A percentile compares a stretch with the other conserved stretches of the same genome.
These are phyloP conservation scores for Cardamine chenopodiifolia DNA, from an alignment of 345 rosid genomes.

Conservation along the genomic window DNA sequence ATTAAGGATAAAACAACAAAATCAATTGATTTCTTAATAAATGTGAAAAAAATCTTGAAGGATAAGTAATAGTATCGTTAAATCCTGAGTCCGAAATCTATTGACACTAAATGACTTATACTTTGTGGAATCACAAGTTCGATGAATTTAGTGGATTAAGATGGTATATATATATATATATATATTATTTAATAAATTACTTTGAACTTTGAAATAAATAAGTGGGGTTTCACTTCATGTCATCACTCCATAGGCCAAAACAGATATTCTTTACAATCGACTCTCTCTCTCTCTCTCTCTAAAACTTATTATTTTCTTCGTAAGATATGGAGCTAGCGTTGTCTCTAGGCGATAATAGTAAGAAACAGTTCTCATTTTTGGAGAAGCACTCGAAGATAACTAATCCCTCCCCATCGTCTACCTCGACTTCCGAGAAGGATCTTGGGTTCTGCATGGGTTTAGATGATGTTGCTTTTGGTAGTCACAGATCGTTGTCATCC, in stretches of 20 bases:
- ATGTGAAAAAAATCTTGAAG: too few species aligned
- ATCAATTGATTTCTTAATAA: too few species aligned
- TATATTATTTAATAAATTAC: background rate
- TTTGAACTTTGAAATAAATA: conserved; percentile 29
- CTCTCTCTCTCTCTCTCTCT: conserved; percentile 21
- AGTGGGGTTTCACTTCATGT: conserved; percentile 36
- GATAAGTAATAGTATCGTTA: too few species aligned
- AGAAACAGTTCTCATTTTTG: conserved; percentile 59
- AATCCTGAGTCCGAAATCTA: background rate
- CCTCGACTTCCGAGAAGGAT: conserved; percentile 50
- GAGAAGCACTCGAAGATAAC: conserved; percentile 41
- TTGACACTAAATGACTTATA: background rate
- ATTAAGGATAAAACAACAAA: too few species aligned
- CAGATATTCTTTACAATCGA: conserved; percentile 20
- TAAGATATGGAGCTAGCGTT: conserved; percentile 78
- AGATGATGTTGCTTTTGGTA: conserved; percentile 44
- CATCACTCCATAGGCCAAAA: conserved; percentile 32
- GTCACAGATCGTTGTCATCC: conserved; percentile 43
- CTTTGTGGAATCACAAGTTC: background rate
- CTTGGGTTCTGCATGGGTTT: conserved; percentile 68
- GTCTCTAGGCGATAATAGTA: conserved; percentile 77
- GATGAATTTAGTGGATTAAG: background rate
- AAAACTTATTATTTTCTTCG: conserved; percentile 11
- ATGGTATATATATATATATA: too few species aligned
- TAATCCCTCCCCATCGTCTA: conserved; percentile 33